phyloP scores from a whole-genome alignment of 2,329 filamentous ascomycete genomes.

The Ophiosphaerella herpotricha region DNA sequence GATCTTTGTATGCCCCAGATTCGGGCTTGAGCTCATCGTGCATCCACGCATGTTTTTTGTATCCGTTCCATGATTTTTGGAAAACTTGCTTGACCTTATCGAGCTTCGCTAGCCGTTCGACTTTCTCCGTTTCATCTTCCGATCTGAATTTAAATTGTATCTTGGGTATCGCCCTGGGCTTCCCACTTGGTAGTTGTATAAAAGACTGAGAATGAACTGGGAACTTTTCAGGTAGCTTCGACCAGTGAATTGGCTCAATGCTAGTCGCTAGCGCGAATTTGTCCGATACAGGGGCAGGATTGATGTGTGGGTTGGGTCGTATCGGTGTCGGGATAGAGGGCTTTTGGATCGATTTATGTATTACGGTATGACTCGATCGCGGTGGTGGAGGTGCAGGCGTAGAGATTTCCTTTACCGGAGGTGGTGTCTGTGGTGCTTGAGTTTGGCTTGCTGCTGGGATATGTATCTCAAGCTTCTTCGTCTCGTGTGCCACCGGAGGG shows the following conservation, averaged over 20 bases:
- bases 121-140: conserved; percentile 59
- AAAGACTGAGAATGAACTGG: conserved; percentile 73
- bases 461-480: conserved; percentile 36
- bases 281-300: conserved; percentile 25
- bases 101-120: conserved; percentile 67
- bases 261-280: conserved; percentile 20
- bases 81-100: conserved; percentile 74
- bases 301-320: conserved; percentile 15
- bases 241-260: conserved; percentile 66
- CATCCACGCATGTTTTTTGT: conserved; percentile 77
- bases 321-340: conserved; percentile 23
- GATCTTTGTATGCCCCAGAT: conserved; percentile 69
- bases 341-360: conserved; percentile 12
- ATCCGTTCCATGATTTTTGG: conserved; percentile 79
- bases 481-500: conserved; percentile 37
- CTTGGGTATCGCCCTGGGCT: conserved; percentile 70
- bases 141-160: conserved; percentile 75
- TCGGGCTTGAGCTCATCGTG: conserved; percentile 86
- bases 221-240: conserved; percentile 73
- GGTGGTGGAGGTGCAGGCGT: conserved; percentile 7
- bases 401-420: conserved; percentile 27
- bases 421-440: conserved; percentile 31
- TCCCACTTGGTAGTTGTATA: conserved; percentile 74
- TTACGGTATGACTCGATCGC: conserved; percentile 11
- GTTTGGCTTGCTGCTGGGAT: conserved; percentile 37